Evolutionary conservation across 2,329 filamentous ascomycete genomes (phyloP).

Genomic region (Alternaria triticina): DNA sequence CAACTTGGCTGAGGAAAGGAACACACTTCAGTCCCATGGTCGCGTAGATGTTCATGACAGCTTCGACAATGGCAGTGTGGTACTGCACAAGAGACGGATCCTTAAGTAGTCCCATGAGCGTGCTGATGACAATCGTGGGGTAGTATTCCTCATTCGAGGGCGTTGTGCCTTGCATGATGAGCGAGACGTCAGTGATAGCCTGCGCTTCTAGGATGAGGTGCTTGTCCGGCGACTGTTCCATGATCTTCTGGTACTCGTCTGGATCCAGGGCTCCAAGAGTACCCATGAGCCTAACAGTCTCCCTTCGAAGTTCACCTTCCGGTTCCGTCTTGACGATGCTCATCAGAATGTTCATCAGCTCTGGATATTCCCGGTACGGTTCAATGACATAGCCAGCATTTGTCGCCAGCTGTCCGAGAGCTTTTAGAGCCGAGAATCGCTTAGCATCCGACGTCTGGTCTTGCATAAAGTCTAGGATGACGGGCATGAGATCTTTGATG

Average conservation of each 20-base stretch:
- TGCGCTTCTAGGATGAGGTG: conserved; percentile 73
- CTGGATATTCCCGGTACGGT: conserved; percentile 93
- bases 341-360: conserved; percentile 89
- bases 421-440: conserved; percentile 87
- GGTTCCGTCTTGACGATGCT: conserved; percentile 94
- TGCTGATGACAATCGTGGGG: conserved; percentile 96
- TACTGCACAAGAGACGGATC: conserved; percentile 89
- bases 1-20: conserved; percentile 89
- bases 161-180: conserved; percentile 97
- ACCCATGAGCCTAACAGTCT: conserved; percentile 96
- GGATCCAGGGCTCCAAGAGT: conserved; percentile 94
- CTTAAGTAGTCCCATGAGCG: conserved; percentile 87
- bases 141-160: conserved; percentile 99
- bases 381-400: conserved; percentile 98
- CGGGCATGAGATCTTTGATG: conserved; percentile 89
- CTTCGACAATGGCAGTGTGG: conserved; percentile 92
- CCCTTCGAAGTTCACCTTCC: conserved; percentile 81
- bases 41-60: conserved; percentile 98
- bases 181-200: conserved; percentile 84
- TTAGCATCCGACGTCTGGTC: conserved; percentile 91
- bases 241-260: conserved; percentile 94
- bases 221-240: conserved; percentile 84
- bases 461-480: conserved; percentile 92
- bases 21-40: conserved; percentile 96
- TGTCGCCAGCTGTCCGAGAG: conserved; percentile 88